A percentile compares a stretch with the other conserved stretches of the same genome.
phyloP scores from a whole-genome alignment of 129 eudicot genomes.

The Gnaphalium uliginosum region DNA sequence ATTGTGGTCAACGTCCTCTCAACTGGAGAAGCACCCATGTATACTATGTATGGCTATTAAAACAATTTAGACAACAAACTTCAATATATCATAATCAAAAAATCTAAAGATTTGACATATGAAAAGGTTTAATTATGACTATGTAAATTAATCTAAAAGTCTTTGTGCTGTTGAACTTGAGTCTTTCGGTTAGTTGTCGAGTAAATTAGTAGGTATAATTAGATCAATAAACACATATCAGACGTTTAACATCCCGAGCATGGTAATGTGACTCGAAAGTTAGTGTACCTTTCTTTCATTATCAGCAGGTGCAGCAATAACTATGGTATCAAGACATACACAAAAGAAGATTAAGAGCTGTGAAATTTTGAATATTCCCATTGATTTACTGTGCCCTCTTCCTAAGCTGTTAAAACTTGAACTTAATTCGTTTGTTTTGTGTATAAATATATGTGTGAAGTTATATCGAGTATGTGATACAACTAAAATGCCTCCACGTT shows the following conservation, averaged over 20 bases:
- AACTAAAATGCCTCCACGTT: constrained; percentile 35
- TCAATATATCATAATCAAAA: background rate
- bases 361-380: constrained; percentile 21
- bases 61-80: constrained; percentile 10
- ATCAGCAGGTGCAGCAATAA: constrained; percentile 31
- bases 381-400: constrained; percentile 1
- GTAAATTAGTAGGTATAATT: too few species aligned
- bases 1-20: constrained; percentile 15
- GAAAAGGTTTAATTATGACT: too few species aligned
- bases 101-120: background rate
- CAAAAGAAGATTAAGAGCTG: constrained; percentile 19
- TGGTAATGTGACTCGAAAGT: background rate
- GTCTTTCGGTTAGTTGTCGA: too few species aligned
- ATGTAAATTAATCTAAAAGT: too few species aligned
- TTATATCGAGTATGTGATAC: constrained; percentile 16
- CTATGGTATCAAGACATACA: constrained; percentile 21
- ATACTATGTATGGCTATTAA: constrained; percentile 70
- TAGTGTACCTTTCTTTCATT: constrained; percentile 54
- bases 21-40: constrained; percentile 78
- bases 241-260: background rate
- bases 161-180: too few species aligned
- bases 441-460: background rate
- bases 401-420: constrained; percentile 6
- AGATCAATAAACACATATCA: background rate
- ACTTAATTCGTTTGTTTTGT: background rate